Conservation (phyloP, 441 rosid species). For the Erysimum cheiri region DNA sequence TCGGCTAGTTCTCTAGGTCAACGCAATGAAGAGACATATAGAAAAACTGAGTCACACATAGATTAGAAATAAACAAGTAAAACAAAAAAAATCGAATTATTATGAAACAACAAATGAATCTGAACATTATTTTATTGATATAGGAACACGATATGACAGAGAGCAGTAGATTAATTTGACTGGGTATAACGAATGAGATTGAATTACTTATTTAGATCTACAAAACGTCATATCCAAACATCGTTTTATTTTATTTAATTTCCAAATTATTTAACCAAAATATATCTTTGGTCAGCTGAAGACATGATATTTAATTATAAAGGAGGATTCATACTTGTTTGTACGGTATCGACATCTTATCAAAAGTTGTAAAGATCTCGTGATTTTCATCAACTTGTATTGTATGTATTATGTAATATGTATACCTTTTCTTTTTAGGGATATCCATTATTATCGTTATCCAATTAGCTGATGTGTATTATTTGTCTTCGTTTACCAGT, state of each 20-base stretch:
- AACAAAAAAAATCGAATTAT: background rate
- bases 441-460: slow-evolving; percentile 9
- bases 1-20: slow-evolving; percentile 3
- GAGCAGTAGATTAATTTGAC: slow-evolving; percentile 1
- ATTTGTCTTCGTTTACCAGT: background rate
- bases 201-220: background rate
- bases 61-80: background rate
- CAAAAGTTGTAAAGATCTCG: slow-evolving; percentile 9
- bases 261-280: slow-evolving; percentile 8
- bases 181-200: background rate
- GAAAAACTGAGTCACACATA: background rate
- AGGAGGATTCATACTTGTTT: background rate
- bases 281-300: background rate
- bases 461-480: slow-evolving; percentile 18
- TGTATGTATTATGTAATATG: background rate
- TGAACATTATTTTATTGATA: background rate
- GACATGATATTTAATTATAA: background rate
- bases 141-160: background rate
- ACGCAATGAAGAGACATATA: background rate
- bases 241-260: background rate
- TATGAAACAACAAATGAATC: background rate
- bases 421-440: no score
- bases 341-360: slow-evolving; percentile 18
- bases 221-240: background rate
- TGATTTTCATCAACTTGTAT: slow-evolving; percentile 11